Conservation (phyloP, 805 yeast species). For the Geotrichum ghanense region DNA sequence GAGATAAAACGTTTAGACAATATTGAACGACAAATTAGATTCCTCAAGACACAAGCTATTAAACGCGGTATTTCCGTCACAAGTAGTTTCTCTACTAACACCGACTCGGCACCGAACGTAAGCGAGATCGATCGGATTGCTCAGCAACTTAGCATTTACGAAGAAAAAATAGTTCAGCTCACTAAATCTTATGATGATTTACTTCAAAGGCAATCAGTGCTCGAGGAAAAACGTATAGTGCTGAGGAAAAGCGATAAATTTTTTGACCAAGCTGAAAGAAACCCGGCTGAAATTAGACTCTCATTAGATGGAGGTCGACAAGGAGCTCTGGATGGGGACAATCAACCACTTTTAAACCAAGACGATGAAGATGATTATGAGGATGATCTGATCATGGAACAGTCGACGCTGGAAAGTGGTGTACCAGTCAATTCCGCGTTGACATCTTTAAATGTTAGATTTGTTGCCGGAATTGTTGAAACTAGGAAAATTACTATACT, state of each 20-base stretch:
- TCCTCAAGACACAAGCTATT: conserved; percentile 20
- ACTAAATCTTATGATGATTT: conserved; percentile 56
- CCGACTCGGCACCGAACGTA: conserved; percentile 29
- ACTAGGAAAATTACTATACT: conserved; percentile 57
- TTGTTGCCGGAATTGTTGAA: conserved; percentile 72
- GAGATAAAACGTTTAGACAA: conserved; percentile 78
- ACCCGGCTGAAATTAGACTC: conserved; percentile 19
- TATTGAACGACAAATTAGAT: conserved; percentile 67
- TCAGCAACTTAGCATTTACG: conserved; percentile 51
- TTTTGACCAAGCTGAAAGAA: conserved; percentile 29
- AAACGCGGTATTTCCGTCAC: conserved; percentile 17
- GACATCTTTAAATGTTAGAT: conserved; percentile 28
- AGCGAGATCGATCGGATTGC: conserved; percentile 61
- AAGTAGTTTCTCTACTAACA: neutral
- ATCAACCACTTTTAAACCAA: conserved; percentile 11
- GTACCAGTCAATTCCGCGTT: conserved; percentile 11
- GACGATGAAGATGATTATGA: conserved; percentile 14
- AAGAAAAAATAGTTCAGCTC: conserved; percentile 60
- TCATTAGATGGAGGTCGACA: conserved; percentile 14
- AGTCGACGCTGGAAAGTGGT: conserved; percentile 22
- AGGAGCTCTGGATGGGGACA: conserved; percentile 30
- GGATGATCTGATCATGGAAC: conserved; percentile 8
- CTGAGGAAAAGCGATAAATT: conserved; percentile 37
- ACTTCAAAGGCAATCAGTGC: conserved; percentile 43
- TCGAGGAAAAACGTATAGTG: conserved; percentile 63